Conservation (phyloP, 441 rosid species). For the Populus hybrid region DNA sequence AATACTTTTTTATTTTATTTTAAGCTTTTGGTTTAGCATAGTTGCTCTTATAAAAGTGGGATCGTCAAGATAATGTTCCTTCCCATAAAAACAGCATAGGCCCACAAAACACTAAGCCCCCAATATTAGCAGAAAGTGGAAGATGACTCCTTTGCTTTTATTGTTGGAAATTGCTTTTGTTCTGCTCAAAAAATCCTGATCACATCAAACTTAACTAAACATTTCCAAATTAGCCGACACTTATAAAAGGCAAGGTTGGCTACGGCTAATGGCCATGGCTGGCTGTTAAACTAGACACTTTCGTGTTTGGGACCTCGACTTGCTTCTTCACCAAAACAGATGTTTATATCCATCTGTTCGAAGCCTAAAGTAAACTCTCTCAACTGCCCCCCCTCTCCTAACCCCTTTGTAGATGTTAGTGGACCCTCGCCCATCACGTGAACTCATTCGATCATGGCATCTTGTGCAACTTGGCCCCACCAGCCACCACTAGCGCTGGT, state of each 20-base stretch:
- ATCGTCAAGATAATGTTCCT: not conserved
- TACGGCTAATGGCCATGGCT: not conserved
- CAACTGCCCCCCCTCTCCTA: not conserved
- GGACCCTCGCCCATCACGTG: slow-evolving; percentile 23
- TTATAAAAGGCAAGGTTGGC: not conserved
- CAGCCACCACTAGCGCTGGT: slow-evolving; percentile 22
- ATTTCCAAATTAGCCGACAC: not conserved
- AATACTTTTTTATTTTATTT: too few species aligned
- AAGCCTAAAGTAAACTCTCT: not conserved
- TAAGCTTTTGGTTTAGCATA: too few species aligned
- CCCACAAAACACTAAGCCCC: slow-evolving; percentile 36
- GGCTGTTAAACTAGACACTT: not conserved
- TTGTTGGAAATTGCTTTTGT: not conserved
- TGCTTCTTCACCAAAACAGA: not conserved
- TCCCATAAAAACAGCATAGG: slow-evolving; percentile 17
- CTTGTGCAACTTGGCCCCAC: slow-evolving; percentile 33
- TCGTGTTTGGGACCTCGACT: not conserved
- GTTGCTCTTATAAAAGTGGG: too few species aligned
- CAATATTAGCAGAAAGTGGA: slow-evolving; percentile 21
- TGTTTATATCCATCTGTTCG: not conserved
- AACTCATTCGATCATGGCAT: slow-evolving; percentile 31
- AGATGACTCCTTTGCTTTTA: slow-evolving; percentile 12
- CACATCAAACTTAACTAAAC: not conserved
- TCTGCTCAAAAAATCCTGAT: not conserved
- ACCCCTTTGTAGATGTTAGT: not conserved